Conservation (phyloP, 148 eudicot genomes). For the Silene uniflora region DNA sequence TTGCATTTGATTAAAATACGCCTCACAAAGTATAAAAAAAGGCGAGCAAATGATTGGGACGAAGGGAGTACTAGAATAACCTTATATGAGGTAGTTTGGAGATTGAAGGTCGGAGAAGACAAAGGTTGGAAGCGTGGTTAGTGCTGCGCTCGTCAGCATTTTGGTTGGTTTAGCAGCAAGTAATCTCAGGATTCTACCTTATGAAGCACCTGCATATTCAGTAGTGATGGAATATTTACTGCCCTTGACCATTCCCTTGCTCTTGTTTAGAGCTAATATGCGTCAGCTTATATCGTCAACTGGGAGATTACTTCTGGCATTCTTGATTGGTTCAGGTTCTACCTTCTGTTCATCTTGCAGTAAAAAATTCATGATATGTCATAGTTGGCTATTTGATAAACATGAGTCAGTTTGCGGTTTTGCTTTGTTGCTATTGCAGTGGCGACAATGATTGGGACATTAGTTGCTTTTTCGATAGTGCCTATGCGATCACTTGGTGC, state of each 20-base stretch:
- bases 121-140: conserved; percentile 66
- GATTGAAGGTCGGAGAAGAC: conserved; percentile 86
- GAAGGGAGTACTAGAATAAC: too few relatives aligned
- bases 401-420: background rate
- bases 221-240: conserved; percentile 56
- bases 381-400: background rate
- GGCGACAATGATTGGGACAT: conserved; percentile 66
- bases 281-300: conserved; percentile 55
- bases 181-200: conserved; percentile 67
- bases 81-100: too few relatives aligned
- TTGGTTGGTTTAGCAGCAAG: conserved; percentile 73
- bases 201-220: conserved; percentile 61
- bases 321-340: conserved; percentile 83
- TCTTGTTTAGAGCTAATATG: conserved; percentile 77
- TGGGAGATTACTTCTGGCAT: conserved; percentile 70
- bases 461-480: conserved; percentile 65
- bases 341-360: background rate
- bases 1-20: too few relatives aligned
- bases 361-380: background rate
- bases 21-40: too few relatives aligned
- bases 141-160: conserved; percentile 75
- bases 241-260: conserved; percentile 74
- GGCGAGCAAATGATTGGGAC: too few relatives aligned
- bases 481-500: conserved; percentile 89
- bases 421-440: conserved; percentile 27